These are phyloP conservation scores for Colletotrichum gloeosporioides DNA, from an alignment of 2,329 filamentous ascomycete species.

Conservation along the genomic window DNA sequence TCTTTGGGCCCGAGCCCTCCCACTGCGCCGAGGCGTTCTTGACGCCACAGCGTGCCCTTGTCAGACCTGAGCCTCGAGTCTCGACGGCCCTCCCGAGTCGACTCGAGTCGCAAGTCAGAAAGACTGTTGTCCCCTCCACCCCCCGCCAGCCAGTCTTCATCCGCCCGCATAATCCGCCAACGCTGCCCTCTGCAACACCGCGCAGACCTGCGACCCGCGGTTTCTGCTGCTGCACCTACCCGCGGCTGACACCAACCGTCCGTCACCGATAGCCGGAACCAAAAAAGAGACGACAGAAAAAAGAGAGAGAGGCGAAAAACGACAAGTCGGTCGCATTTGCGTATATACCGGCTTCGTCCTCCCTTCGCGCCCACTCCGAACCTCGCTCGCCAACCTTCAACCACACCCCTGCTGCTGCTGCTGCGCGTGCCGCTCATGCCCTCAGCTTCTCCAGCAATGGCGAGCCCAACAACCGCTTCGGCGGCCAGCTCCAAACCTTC, in stretches of 20 bases:
- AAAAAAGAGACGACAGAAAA: not conserved
- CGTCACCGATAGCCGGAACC: conserved; percentile 9
- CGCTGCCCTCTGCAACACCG: not conserved
- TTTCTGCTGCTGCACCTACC: not conserved
- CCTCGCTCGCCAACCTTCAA: not conserved
- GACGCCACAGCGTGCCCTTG: conserved; percentile 23
- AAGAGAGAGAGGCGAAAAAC: not conserved
- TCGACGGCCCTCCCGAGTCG: conserved; percentile 12
- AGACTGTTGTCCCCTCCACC: not conserved
- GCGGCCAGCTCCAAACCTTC: conserved; percentile 53
- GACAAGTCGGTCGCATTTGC: conserved; percentile 2
- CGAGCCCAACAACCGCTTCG: conserved; percentile 31
- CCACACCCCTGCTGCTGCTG: not conserved
- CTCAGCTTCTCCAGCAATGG: conserved; percentile 19
- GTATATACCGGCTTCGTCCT: conserved; percentile 11
- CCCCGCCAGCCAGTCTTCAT: not conserved
- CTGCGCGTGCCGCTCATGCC: conserved; percentile 8
- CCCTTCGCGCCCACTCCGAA: not conserved
- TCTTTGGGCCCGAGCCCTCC: conserved; percentile 22
- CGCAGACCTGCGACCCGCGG: not conserved
- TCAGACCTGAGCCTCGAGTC: conserved; percentile 8
- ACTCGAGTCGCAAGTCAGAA: conserved; percentile 9
- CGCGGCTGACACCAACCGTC: conserved; percentile 13
- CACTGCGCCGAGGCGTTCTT: conserved; percentile 25
- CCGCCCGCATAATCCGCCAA: conserved; percentile 9